Percentiles rank a stretch among this genome's conserved stretches.
phyloP scores from a whole-genome alignment of 225 moss, liverwort and hornwort genomes.

The Straminergon stramineum region DNA sequence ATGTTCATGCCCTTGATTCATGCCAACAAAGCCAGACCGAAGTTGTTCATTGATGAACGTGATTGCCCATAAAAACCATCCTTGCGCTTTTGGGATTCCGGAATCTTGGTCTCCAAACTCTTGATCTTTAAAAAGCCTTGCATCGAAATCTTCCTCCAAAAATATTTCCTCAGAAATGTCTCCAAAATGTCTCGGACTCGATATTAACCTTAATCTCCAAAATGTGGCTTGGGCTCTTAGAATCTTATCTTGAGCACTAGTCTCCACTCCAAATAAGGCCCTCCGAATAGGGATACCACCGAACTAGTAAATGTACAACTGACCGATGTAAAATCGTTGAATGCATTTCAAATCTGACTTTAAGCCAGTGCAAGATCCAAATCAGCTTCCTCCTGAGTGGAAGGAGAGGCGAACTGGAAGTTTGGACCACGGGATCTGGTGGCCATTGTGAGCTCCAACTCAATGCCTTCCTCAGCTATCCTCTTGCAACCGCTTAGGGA shows the following conservation, averaged over 20 bases:
- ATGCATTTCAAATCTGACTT: not conserved
- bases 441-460: conserved; percentile 20
- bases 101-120: not conserved
- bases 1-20: not conserved
- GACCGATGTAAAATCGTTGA: not conserved
- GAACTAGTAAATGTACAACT: not conserved
- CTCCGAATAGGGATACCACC: not conserved
- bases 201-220: not conserved
- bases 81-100: too few species aligned
- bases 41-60: not conserved
- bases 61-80: not conserved
- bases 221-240: not conserved
- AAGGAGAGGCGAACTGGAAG: not conserved
- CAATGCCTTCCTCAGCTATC: not conserved
- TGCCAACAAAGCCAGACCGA: not conserved
- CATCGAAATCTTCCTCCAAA: not conserved
- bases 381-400: not conserved
- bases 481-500: conserved; percentile 6
- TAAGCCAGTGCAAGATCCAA: conserved; percentile 5
- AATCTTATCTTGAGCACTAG: not conserved
- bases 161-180: not conserved
- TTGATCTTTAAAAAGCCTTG: not conserved
- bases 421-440: not conserved
- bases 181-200: not conserved
- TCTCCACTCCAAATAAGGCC: not conserved